Conservation (phyloP, 208 protist species). For the Crithidia mellificae region DNA sequence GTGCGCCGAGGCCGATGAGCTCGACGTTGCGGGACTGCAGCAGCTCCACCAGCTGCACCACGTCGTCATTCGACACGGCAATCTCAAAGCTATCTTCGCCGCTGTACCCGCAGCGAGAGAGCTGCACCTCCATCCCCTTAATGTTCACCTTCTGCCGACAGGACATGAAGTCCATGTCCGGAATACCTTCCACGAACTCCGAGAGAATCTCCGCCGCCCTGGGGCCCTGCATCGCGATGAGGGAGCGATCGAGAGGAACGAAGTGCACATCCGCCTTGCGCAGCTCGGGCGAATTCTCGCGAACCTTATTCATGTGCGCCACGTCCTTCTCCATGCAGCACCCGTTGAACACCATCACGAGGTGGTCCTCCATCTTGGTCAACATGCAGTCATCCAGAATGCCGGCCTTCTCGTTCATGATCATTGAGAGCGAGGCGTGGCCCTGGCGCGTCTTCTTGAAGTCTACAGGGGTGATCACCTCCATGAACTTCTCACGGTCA, state of each 20-base stretch:
- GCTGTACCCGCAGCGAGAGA: constrained; percentile 97
- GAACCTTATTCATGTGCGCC: constrained; percentile 61
- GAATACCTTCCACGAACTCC: constrained; percentile 32
- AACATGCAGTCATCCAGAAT: constrained; percentile 97
- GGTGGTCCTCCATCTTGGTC: constrained; percentile 79
- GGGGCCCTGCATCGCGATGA: constrained; percentile 95
- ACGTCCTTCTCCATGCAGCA: constrained; percentile 95
- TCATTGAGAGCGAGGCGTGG: constrained; percentile 78
- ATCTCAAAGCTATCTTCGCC: constrained; percentile 99
- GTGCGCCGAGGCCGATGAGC: constrained; percentile 92
- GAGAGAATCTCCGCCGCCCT: constrained; percentile 57
- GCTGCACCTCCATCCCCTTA: constrained; percentile 44
- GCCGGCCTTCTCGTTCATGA: constrained; percentile 92
- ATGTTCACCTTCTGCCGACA: constrained; percentile 43
- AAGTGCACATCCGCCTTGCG: constrained; percentile 81
- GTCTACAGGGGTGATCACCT: constrained; percentile 89
- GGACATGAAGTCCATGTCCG: constrained; percentile 85
- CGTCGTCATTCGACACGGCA: constrained; percentile 45
- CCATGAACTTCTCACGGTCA: constrained; percentile 93
- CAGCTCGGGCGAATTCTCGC: constrained; percentile 39
- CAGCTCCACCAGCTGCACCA: constrained; percentile 49
- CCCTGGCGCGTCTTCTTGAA: constrained; percentile 46
- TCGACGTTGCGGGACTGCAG: constrained; percentile 52
- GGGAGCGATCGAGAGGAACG: constrained; percentile 68
- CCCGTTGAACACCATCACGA: constrained; percentile 96